A percentile compares a stretch with the other conserved stretches of the same genome.
These are phyloP conservation scores for Luzula sylvatica DNA, from an alignment of 176 grass and related monocot genomes.

Conservation along the genomic window DNA sequence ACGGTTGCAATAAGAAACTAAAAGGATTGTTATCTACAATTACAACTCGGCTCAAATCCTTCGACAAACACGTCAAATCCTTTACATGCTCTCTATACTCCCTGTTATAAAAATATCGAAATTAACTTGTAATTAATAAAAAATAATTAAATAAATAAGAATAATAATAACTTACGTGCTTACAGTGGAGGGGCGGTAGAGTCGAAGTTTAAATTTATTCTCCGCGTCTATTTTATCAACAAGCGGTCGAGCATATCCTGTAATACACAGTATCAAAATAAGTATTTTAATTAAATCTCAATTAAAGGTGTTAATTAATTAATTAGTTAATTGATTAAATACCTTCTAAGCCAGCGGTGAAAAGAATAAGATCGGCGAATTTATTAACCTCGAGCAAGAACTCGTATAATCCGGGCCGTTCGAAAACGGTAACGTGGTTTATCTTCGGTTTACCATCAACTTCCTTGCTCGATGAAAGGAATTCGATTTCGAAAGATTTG, in stretches of 20 bases:
- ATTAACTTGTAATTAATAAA: background rate
- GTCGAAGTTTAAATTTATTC: constrained; percentile 51
- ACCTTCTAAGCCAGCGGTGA: constrained; percentile 97
- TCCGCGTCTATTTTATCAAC: constrained; percentile 81
- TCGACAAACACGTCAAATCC: constrained; percentile 75
- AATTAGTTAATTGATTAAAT: constrained; percentile 1
- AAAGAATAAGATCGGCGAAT: constrained; percentile 93
- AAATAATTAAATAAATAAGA: background rate
- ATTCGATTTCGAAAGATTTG: constrained; percentile 78
- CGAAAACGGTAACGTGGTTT: constrained; percentile 78
- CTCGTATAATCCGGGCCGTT: constrained; percentile 82
- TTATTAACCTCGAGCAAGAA: constrained; percentile 61
- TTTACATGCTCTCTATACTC: constrained; percentile 85
- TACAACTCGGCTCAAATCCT: constrained; percentile 61
- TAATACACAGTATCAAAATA: constrained; percentile 19
- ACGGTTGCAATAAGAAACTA: constrained; percentile 83
- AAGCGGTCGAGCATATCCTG: constrained; percentile 84
- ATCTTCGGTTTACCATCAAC: constrained; percentile 62
- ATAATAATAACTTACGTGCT: constrained; percentile 51
- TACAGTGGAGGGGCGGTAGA: constrained; percentile 79
- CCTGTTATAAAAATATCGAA: constrained; percentile 32
- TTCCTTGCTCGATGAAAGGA: constrained; percentile 61
- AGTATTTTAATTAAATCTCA: too few relatives aligned
- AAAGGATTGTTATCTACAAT: constrained; percentile 97
- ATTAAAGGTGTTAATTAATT: too few relatives aligned